Conservation (phyloP, 805 yeast genomes). For the Saturnispora hagleri region DNA sequence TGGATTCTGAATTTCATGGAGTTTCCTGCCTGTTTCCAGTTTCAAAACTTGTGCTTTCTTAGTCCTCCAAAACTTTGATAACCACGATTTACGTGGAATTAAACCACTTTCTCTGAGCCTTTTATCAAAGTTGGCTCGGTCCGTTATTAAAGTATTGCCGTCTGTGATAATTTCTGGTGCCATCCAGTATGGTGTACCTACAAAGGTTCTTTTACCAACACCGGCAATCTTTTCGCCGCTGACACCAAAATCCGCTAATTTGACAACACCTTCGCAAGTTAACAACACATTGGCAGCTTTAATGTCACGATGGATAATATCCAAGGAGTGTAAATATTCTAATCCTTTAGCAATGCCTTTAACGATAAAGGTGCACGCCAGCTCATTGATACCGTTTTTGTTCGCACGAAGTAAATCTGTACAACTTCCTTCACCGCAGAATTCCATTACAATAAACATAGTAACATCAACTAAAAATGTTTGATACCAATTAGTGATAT, state of each 20-base stretch:
- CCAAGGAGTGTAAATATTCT: conserved; percentile 58
- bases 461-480: conserved; percentile 56
- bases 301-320: conserved; percentile 85
- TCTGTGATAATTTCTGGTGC: conserved; percentile 85
- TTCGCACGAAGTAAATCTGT: conserved; percentile 56
- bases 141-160: conserved; percentile 4
- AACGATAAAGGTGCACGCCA: conserved; percentile 50
- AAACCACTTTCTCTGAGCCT: conserved; percentile 8
- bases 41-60: neutral
- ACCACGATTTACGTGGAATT: conserved; percentile 2
- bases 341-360: conserved; percentile 62
- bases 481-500: conserved; percentile 57
- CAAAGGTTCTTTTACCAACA: conserved; percentile 43
- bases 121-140: conserved; percentile 6
- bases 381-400: conserved; percentile 45
- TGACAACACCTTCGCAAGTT: conserved; percentile 64
- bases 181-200: conserved; percentile 66
- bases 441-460: conserved; percentile 91
- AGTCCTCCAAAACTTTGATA: conserved; percentile 12
- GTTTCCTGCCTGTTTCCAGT: neutral
- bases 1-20: neutral
- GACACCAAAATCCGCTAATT: conserved; percentile 93
- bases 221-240: conserved; percentile 64
- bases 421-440: conserved; percentile 92
- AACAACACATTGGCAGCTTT: conserved; percentile 86